Conservation (phyloP, 176 grass and related monocot genomes). For the Stipa capillata region DNA sequence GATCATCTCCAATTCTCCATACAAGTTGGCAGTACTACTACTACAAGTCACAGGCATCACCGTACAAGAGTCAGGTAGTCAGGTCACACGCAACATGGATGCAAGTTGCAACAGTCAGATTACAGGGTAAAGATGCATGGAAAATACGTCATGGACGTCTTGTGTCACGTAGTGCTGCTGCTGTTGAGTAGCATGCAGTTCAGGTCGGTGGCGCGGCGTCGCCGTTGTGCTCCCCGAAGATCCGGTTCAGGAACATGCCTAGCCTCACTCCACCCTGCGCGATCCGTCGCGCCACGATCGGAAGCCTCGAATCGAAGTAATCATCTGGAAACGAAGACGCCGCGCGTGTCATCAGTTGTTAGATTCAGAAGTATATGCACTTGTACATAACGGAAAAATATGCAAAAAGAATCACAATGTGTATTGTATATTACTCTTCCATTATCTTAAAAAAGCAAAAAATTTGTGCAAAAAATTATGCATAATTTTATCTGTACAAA, state of each 20-base stretch:
- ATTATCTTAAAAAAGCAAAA: too few species aligned
- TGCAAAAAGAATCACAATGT: too few species aligned
- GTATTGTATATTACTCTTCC: too few species aligned
- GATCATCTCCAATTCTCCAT: neutral
- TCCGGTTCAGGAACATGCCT: slow-evolving; percentile 72
- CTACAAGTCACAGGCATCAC: neutral
- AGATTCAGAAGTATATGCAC: too few species aligned
- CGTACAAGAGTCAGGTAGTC: neutral
- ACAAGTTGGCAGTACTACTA: neutral
- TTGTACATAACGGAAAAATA: too few species aligned
- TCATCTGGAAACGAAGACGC: slow-evolving; percentile 26
- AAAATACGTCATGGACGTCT: neutral
- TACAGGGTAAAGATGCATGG: neutral
- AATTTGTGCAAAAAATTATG: too few species aligned
- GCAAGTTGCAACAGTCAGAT: neutral
- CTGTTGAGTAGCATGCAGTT: neutral
- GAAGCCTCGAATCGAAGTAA: slow-evolving; percentile 66
- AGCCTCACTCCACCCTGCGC: slow-evolving; percentile 77
- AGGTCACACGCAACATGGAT: neutral
- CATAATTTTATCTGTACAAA: too few species aligned
- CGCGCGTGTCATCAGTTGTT: neutral
- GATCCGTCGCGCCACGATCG: slow-evolving; percentile 60
- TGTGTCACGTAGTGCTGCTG: neutral
- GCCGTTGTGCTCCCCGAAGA: slow-evolving; percentile 47
- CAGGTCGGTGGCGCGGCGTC: slow-evolving; percentile 1